These are phyloP conservation scores for Eucalyptus marginata DNA, from an alignment of 345 rosid genomes.

Conservation along the genomic window DNA sequence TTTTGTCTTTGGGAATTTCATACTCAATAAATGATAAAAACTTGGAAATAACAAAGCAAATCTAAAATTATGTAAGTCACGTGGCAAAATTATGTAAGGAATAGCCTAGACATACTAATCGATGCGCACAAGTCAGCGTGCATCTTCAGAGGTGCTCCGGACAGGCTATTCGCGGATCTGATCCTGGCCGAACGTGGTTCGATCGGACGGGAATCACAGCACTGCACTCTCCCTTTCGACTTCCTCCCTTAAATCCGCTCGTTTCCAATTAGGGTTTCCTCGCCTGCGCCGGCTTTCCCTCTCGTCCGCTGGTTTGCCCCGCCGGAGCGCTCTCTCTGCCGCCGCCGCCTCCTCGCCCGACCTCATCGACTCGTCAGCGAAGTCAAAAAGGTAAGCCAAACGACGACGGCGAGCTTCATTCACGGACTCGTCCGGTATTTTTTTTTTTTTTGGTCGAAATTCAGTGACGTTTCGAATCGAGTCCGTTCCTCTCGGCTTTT, in stretches of 20 bases:
- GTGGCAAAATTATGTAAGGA: fast-evolving
- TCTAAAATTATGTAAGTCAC: fast-evolving
- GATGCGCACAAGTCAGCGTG: not conserved
- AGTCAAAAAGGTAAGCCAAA: not conserved
- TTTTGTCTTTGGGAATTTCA: too few species aligned
- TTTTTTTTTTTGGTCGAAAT: not conserved
- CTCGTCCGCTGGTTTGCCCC: not conserved
- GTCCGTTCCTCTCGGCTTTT: not conserved
- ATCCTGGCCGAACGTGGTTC: not conserved
- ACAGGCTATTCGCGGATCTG: not conserved
- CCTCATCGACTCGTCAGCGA: not conserved
- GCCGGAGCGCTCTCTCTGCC: not conserved
- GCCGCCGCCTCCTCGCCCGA: not conserved
- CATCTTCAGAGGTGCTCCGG: not conserved
- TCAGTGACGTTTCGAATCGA: not conserved
- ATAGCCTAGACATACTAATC: not conserved
- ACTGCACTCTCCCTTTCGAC: not conserved
- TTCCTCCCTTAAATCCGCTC: not conserved
- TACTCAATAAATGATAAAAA: too few species aligned
- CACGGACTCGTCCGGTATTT: not conserved
- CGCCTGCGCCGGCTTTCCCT: not conserved
- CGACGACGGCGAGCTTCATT: not conserved
- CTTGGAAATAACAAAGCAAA: too few species aligned
- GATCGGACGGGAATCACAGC: not conserved
- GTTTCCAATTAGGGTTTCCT: not conserved